Conservation (phyloP, 345 rosid genomes). For the Carallia pectinifolia region DNA sequence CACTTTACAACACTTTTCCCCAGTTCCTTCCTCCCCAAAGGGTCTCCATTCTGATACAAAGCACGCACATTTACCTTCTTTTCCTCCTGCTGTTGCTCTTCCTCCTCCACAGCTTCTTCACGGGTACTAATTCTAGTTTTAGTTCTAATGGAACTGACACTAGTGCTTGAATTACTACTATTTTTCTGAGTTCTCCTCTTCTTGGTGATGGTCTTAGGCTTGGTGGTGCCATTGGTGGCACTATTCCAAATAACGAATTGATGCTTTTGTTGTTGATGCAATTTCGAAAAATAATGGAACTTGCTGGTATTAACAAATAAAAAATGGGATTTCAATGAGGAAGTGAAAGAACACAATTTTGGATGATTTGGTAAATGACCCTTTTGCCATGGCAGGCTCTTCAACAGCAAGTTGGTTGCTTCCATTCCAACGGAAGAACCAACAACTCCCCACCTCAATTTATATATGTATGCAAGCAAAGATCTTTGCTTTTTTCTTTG, state of each 20-base stretch:
- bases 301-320: conserved; percentile 12
- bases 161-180: conserved; percentile 20
- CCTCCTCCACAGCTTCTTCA: conserved; percentile 7
- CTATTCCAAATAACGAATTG: conserved; percentile 27
- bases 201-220: conserved; percentile 33
- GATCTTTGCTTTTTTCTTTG: background rate
- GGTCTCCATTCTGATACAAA: conserved; percentile 79
- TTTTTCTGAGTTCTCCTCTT: conserved; percentile 40
- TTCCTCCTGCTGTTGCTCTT: conserved; percentile 18
- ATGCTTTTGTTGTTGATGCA: conserved; percentile 13
- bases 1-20: conserved; percentile 77
- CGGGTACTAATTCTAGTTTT: conserved; percentile 6
- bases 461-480: no score
- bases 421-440: conserved; percentile 15
- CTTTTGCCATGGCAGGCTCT: conserved; percentile 28
- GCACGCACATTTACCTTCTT: conserved; percentile 27
- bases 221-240: conserved; percentile 18
- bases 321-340: conserved; percentile 37
- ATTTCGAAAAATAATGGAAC: conserved; percentile 9
- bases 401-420: conserved; percentile 27
- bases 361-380: conserved; percentile 17
- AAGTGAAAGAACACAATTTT: conserved; percentile 29
- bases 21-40: conserved; percentile 70
- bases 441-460: background rate
- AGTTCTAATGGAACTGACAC: conserved; percentile 18